Evolutionary conservation across 192 early-diverging fungal species (phyloP), one percentile per base, ranked within the genome.

Genomic region (Geranomyces michiganensis): DNA sequence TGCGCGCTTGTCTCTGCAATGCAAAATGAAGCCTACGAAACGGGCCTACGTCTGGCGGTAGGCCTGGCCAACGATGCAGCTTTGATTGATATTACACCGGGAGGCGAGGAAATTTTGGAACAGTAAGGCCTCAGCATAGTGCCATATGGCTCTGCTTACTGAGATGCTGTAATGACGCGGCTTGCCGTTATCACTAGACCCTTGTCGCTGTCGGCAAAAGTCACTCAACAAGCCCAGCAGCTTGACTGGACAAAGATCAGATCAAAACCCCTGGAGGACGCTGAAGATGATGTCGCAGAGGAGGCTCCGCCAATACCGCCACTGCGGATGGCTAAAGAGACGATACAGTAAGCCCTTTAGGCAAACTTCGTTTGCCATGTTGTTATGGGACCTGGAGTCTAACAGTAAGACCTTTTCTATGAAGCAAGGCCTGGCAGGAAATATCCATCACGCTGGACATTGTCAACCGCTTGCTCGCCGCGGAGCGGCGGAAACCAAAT

Each of bases 191-290:
- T n/a, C n/a, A n/a, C n/a, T n/a, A 64, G 43, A 26, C 62, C 43
- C 36, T 45, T 64, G 13, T 45, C 62, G 12, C n/a, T 64, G 21
- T 26, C 62, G 17, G 62, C 62, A 10, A 31, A 22, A 22, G 33
- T 64, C 2, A 45, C 62, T 17, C 32, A 64, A 19, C 62, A 45
- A 64, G 62, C 62, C 1, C 62, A 64, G 41, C 33, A 45, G 27
- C 43, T 64, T 31, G 19, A 41, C 21, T 64, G 62, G 62, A 64
- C 62, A 3, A 64, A 64, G 29, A 64, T 64, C 62, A 17, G n/a
- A 41, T 64, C 62, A n/a, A 64, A 64, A 22, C 62, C 62, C 2
- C 43, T 64, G 6, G 62, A 21, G 5, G 27, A 31, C 1, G 44
- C 19, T 21, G 62, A 64, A 21, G 62, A 64, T 45, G 62, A 64